Evolutionary conservation across 2,329 filamentous ascomycete species (phyloP).

Genomic region (Colletotrichum liaoningense): DNA sequence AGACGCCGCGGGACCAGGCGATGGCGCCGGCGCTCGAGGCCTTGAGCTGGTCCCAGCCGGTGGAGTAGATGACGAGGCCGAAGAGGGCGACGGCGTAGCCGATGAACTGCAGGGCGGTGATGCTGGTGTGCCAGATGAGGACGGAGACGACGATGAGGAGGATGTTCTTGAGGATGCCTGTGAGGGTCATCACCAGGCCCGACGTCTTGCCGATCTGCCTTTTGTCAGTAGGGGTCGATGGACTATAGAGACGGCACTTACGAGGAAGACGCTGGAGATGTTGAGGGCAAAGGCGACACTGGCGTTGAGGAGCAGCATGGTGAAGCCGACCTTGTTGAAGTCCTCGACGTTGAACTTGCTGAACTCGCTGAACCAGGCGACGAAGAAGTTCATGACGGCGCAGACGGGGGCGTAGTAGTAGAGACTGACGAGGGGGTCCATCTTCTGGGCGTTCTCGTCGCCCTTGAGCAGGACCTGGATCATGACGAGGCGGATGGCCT

Average conservation of each 20-base stretch:
- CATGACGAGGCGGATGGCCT: constrained; percentile 86
- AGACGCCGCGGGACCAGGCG: constrained; percentile 33
- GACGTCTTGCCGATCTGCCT: constrained; percentile 87
- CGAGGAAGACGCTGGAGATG: constrained; percentile 86
- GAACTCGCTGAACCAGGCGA: constrained; percentile 77
- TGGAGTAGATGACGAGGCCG: constrained; percentile 64
- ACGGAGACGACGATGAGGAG: constrained; percentile 82
- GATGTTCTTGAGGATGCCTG: constrained; percentile 89
- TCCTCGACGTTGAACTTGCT: constrained; percentile 74
- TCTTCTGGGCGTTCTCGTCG: constrained; percentile 74
- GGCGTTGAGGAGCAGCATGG: constrained; percentile 79
- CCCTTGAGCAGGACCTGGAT: constrained; percentile 84
- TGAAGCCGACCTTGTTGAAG: constrained; percentile 72
- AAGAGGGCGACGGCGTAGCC: constrained; percentile 79
- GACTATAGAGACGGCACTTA: constrained; percentile 55
- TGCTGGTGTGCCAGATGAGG: constrained; percentile 80
- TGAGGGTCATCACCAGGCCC: constrained; percentile 85
- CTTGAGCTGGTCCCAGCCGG: constrained; percentile 48
- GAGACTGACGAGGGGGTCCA: constrained; percentile 88
- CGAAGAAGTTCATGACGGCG: constrained; percentile 81
- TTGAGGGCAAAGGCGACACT: constrained; percentile 83
- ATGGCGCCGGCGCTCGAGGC: constrained; percentile 21
- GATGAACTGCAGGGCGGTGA: constrained; percentile 77
- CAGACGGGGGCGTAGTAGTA: constrained; percentile 93
- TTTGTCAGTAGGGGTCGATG: constrained; percentile 25